phyloP scores from a whole-genome alignment of 106 monocot species.

The Apostasia shenzhenica region DNA sequence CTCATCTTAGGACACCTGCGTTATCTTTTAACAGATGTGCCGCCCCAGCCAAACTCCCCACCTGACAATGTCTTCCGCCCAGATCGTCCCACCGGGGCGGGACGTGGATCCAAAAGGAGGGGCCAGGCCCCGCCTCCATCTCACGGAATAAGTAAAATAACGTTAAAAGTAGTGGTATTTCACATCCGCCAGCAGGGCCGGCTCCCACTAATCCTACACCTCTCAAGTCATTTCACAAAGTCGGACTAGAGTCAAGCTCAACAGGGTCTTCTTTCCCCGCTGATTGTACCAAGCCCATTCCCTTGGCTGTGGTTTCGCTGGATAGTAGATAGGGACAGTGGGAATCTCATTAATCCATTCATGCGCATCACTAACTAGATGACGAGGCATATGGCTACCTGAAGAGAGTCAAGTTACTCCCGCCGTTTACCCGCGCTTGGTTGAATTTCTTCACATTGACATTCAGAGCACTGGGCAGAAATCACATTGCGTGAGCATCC shows the following conservation, averaged over 20 bases:
- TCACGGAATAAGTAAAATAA: too few species aligned
- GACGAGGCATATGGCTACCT: constrained; percentile 76
- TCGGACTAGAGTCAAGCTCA: constrained; percentile 31
- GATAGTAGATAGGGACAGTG: constrained; percentile 81
- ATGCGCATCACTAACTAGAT: constrained; percentile 52
- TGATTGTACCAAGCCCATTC: constrained; percentile 28
- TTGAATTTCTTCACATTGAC: too few species aligned
- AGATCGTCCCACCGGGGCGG: too few species aligned
- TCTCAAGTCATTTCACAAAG: constrained; percentile 7
- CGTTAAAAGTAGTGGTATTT: too few species aligned
- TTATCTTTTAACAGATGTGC: constrained; percentile 75
- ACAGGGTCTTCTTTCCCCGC: constrained; percentile 28
- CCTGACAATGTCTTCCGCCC: constrained; percentile 45
- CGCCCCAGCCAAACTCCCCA: constrained; percentile 73
- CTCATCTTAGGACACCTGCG: constrained; percentile 66
- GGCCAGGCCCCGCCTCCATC: too few species aligned
- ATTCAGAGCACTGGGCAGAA: too few species aligned
- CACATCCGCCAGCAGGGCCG: too few species aligned
- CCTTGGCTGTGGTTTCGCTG: constrained; percentile 76
- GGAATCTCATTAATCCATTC: constrained; percentile 89
- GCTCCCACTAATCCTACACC: too few species aligned
- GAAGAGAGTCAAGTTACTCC: constrained; percentile 82
- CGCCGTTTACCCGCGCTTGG: too few species aligned
- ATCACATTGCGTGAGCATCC: too few species aligned
- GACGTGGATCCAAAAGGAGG: too few species aligned